Evolutionary conservation across 2,329 filamentous ascomycete genomes (phyloP).

Genomic region (Sporothrix dimorphospora): DNA sequence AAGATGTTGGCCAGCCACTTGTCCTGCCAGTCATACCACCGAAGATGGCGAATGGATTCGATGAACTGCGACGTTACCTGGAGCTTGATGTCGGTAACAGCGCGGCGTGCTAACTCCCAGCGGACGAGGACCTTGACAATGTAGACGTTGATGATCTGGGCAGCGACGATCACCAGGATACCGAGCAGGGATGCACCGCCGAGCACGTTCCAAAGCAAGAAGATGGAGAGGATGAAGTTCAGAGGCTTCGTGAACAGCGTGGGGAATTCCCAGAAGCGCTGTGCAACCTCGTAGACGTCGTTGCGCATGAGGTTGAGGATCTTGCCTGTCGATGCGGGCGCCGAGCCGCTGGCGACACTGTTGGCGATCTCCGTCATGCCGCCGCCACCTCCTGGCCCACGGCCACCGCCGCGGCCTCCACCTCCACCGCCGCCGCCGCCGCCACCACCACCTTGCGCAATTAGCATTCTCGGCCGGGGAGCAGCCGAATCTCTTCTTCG

Average conservation of each 20-base stretch:
- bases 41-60: slow-evolving; percentile 77
- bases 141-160: slow-evolving; percentile 69
- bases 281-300: slow-evolving; percentile 80
- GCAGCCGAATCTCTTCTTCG: slow-evolving; percentile 30
- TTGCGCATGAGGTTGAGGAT: slow-evolving; percentile 85
- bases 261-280: slow-evolving; percentile 86
- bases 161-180: slow-evolving; percentile 67
- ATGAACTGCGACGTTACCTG: slow-evolving; percentile 85
- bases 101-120: slow-evolving; percentile 71
- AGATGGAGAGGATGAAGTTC: slow-evolving; percentile 72
- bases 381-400: slow-evolving; percentile 26
- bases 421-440: slow-evolving; percentile 20
- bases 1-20: slow-evolving; percentile 73
- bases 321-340: slow-evolving; percentile 80
- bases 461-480: slow-evolving; percentile 11
- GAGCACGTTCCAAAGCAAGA: slow-evolving; percentile 76
- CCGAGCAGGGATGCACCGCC: slow-evolving; percentile 79
- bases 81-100: slow-evolving; percentile 75
- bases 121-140: slow-evolving; percentile 68
- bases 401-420: slow-evolving; percentile 17
- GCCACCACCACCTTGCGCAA: background rate
- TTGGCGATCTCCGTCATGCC: slow-evolving; percentile 24
- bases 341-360: slow-evolving; percentile 38
- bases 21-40: slow-evolving; percentile 82
- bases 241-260: slow-evolving; percentile 75